Base-by-base conservation (phyloP, 257 asterid genomes). In the Asclepias syriaca region DNA sequence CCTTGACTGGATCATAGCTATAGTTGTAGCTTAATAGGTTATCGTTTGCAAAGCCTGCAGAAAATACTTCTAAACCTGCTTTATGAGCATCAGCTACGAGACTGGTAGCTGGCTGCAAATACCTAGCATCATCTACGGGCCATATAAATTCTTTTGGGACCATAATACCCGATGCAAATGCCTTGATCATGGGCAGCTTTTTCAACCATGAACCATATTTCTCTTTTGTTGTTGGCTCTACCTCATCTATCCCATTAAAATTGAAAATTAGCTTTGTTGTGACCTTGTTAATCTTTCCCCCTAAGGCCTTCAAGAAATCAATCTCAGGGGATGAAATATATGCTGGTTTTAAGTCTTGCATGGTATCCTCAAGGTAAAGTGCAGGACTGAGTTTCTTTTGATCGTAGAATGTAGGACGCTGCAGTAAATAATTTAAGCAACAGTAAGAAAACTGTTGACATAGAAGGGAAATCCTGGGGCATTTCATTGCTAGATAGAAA, bases 321-420 rank as follows among this genome's bases (percentile, higher is more conserved):
- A 95, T 83, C 88, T 95, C 99, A 3, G 98, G 90, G 21, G 98
- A 95, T 29, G 99, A 95, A 75, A 95, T 82, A 87, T 87, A 92
- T 78, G 85, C 92, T 3, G 96, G 96, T 60, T 70, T 14, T 9
- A 65, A 57, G 8, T 76, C 72, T 15, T 68, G 7, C 67, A 72
- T 51, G 0, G 65, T 70, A 18, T 78, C 79, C 5, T 81, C 56
- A 64, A 91, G 66, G 75, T 22, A 88, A 24, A 46, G 19, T 37
- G 76, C 81, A 10, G 90, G 76, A 49, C 71, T 81, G 77, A 90
- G 79, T 43, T 87, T 90, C 81, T 85, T 84, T 46, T 88, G 83
- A n/a, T 83, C 77, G 43, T 87, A 95, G 96, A 95, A 95, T 57
- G 75, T 19, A 64, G 88, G 86, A 72, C 88, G 75, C 98, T 94